Evolutionary conservation across 441 rosid species (phyloP).

Genomic region (Geranium incanum): DNA sequence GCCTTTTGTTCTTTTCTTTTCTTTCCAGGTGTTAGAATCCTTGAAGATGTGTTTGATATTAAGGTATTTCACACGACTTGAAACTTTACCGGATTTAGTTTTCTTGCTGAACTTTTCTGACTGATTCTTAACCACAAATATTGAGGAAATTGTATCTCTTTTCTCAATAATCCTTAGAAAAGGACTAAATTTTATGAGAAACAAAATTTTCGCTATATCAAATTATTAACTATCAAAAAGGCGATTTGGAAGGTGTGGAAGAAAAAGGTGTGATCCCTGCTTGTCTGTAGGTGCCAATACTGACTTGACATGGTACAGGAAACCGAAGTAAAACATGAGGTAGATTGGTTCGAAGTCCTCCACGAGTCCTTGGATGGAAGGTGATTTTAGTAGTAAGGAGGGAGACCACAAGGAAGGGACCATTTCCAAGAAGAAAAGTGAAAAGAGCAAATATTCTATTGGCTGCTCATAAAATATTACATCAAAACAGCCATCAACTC

Average conservation of each 20-base stretch:
- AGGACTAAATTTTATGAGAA: neutral
- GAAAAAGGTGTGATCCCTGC: neutral
- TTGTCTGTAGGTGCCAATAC: neutral
- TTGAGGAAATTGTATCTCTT: neutral
- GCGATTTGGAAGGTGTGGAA: neutral
- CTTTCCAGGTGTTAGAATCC: slow-evolving; percentile 73
- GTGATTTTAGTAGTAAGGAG: neutral
- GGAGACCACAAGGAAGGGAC: neutral
- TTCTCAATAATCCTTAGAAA: neutral
- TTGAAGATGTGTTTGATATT: slow-evolving; percentile 71
- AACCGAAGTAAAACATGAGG: neutral
- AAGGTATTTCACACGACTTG: slow-evolving; percentile 48
- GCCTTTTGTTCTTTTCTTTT: slow-evolving; percentile 10
- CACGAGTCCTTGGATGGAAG: neutral
- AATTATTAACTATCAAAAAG: neutral
- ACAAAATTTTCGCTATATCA: neutral
- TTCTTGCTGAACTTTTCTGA: neutral
- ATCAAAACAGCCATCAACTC: slow-evolving; percentile 2
- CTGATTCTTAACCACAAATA: neutral
- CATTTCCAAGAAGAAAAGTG: neutral
- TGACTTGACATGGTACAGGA: slow-evolving; percentile 1
- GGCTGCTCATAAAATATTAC: slow-evolving; percentile 3
- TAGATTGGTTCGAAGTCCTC: neutral
- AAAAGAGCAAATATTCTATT: neutral
- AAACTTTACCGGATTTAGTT: neutral